Evolutionary conservation across 371 early-diverging fungal genomes (phyloP).

Genomic region (Thermomucor indicae-seudaticae): DNA sequence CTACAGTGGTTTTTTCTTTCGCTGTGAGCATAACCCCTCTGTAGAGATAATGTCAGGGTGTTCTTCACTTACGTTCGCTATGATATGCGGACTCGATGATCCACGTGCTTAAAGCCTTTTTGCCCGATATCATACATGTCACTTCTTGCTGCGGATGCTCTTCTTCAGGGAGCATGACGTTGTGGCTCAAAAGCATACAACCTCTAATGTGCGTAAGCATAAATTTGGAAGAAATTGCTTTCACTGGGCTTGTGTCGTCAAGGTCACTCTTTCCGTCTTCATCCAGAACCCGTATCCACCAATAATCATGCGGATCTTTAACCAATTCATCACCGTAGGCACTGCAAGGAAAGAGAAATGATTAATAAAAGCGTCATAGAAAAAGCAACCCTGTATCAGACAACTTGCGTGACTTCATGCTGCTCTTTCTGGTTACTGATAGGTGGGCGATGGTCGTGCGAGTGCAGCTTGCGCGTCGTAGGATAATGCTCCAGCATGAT

Average conservation of each 20-base stretch:
- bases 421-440: constrained; percentile 19
- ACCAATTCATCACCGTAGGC: constrained; percentile 16
- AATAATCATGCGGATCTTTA: constrained; percentile 19
- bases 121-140: constrained; percentile 66
- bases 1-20: no score
- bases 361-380: not conserved
- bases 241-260: constrained; percentile 12
- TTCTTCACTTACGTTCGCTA: constrained; percentile 17
- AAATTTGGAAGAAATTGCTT: constrained; percentile 47
- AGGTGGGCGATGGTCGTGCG: constrained; percentile 76
- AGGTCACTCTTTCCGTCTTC: constrained; percentile 9
- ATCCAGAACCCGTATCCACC: constrained; percentile 18
- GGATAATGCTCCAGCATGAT: constrained; percentile 74
- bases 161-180: constrained; percentile 11
- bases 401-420: constrained; percentile 40
- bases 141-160: constrained; percentile 85
- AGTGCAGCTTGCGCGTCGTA: constrained; percentile 73
- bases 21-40: not conserved
- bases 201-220: constrained; percentile 61
- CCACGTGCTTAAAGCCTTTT: constrained; percentile 55
- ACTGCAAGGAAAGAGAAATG: constrained; percentile 7
- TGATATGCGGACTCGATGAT: constrained; percentile 43
- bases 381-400: not conserved
- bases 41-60: not conserved
- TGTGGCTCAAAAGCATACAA: constrained; percentile 28